Percentiles rank a stretch among this genome's conserved stretches.
Conservation (phyloP, 83 land plant species). For the Picea abies region DNA sequence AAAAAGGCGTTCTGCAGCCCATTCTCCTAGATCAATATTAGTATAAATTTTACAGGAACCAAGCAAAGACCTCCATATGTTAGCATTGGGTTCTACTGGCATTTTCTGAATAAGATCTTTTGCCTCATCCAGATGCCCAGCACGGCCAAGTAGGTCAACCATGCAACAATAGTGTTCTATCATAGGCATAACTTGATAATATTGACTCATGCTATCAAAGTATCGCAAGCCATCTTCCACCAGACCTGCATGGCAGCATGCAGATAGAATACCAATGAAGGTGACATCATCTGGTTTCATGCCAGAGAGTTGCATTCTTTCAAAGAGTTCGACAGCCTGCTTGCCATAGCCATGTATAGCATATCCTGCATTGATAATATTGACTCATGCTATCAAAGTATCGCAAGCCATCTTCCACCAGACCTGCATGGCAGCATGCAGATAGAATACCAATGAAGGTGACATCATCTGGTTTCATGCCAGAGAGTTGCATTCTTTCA, state of each 20-base stretch:
- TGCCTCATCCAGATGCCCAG: slow-evolving; percentile 36
- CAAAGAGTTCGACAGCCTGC: slow-evolving; percentile 22
- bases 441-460: slow-evolving; percentile 36
- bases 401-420: slow-evolving; percentile 31
- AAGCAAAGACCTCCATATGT: slow-evolving; percentile 38
- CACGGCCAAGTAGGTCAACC: slow-evolving; percentile 32
- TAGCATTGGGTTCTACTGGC: slow-evolving; percentile 37
- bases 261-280: slow-evolving; percentile 35
- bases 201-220: slow-evolving; percentile 27
- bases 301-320: slow-evolving; percentile 25
- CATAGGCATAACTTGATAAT: slow-evolving; percentile 23
- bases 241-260: slow-evolving; percentile 45
- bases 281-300: slow-evolving; percentile 34
- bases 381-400: slow-evolving; percentile 29
- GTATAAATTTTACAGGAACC: slow-evolving; percentile 31
- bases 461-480: slow-evolving; percentile 30
- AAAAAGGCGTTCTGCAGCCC: slow-evolving; percentile 31
- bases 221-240: slow-evolving; percentile 32
- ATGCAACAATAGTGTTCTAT: slow-evolving; percentile 35
- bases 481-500: slow-evolving; percentile 24
- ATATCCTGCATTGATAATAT: no score
- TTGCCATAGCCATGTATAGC: slow-evolving; percentile 40
- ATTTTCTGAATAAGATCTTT: slow-evolving; percentile 31
- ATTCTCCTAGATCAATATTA: slow-evolving; percentile 24
- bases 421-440: slow-evolving; percentile 48